phyloP scores from a whole-genome alignment of 176 grass and related monocot genomes.

The Chrysopogon serrulatus region DNA sequence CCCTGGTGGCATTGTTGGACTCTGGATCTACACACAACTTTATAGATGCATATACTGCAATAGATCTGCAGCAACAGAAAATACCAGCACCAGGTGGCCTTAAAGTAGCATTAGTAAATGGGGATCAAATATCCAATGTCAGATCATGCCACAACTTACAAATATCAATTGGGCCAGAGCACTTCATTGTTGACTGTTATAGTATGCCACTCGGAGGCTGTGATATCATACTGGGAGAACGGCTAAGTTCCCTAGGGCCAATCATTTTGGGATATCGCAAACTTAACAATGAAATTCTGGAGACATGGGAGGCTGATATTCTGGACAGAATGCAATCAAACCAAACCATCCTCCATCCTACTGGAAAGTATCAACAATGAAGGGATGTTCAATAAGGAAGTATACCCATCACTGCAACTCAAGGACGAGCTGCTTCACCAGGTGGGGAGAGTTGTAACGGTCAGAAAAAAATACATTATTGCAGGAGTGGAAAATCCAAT shows the following conservation, averaged over 20 bases:
- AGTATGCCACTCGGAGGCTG: neutral
- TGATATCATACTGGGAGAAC: neutral
- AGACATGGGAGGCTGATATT: neutral
- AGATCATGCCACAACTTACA: neutral
- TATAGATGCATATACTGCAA: neutral
- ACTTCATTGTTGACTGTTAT: neutral
- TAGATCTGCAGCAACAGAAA: neutral
- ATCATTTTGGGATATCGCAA: neutral
- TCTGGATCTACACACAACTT: neutral
- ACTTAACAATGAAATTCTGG: neutral
- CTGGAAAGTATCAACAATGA: neutral
- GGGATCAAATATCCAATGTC: neutral
- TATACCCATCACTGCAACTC: neutral
- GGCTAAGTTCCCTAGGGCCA: neutral
- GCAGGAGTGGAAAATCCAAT: neutral
- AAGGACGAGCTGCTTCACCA: neutral
- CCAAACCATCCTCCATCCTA: neutral
- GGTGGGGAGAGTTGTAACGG: neutral
- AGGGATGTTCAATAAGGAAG: neutral
- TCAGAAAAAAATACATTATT: neutral
- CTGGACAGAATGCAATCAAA: neutral
- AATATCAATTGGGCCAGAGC: neutral
- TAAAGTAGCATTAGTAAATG: neutral
- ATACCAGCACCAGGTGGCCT: neutral
- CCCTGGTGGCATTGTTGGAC: neutral